Base-by-base conservation (phyloP, 345 rosid genomes). In the Hibiscus mutabilis region DNA sequence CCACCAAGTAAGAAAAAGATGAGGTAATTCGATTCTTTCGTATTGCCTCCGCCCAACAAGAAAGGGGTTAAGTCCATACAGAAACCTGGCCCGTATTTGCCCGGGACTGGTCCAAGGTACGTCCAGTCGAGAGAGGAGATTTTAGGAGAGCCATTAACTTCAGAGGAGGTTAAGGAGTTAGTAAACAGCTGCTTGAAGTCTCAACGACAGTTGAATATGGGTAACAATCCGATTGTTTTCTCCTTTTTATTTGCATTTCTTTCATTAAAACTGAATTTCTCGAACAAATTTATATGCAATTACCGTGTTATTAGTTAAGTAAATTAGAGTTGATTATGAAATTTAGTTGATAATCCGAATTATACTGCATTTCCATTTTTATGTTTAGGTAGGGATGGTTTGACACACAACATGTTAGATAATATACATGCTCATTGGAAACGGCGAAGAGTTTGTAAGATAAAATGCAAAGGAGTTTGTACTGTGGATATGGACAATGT, bases 31-130 rank as follows among this genome's bases (percentile, higher is more conserved):
- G 99, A 95, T 78, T 91, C 97, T 4, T 95, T 95, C 14, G 56
- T 58, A 55, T 77, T 90, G 76, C 99, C 99, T 3, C 97, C 96
- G 1, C 78, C 80, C 13, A 76, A 86, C 33, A 91, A 87, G 88
- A 95, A 91, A 77, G 97, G 99, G 11, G 86, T 95, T 14, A 95
- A 95, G 53, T 88, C 96, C 35, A 86, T 95, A n/a, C 97, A 95
- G 81, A 78, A 88, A 16, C 97, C 97, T 0, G 98, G 96, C 0
- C 97, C 97, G 0, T 94, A 65, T 75, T 65, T 85, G 68, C 87
- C 95, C 1, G 98, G 98, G 14, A 65, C 87, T 0, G 95, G 95
- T 19, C 91, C 97, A 0, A 86, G 86, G 82, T 83, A 90, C 75
- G 97, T 82, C 78, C 81, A 78, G 70, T 78, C 85, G 2, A 84